These are phyloP conservation scores for Sporothrix mexicana DNA, from an alignment of 2,329 filamentous ascomycete genomes.

Conservation along the genomic window DNA sequence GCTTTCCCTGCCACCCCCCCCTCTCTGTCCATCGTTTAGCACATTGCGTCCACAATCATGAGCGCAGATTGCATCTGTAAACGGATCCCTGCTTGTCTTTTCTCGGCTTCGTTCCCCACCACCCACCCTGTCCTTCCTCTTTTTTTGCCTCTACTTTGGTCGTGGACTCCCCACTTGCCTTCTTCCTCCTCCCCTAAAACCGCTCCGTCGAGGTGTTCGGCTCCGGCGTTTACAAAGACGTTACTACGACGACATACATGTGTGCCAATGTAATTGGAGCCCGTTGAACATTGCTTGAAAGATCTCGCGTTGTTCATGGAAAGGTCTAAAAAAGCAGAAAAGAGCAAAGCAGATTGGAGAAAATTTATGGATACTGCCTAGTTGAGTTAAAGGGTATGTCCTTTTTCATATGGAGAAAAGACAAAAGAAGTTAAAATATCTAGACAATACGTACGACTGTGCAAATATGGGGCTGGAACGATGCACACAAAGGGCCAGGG, in stretches of 20 bases:
- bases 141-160: neutral
- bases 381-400: neutral
- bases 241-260: neutral
- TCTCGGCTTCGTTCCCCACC: slow-evolving; percentile 23
- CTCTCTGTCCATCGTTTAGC: slow-evolving; percentile 9
- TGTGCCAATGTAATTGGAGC: slow-evolving; percentile 22
- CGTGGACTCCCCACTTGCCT: neutral
- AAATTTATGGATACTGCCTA: neutral
- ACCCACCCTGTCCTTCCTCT: slow-evolving; percentile 1
- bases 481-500: neutral
- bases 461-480: neutral
- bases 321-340: neutral
- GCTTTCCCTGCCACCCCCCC: slow-evolving; percentile 9
- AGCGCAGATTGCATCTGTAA: slow-evolving; percentile 31
- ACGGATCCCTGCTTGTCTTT: slow-evolving; percentile 20
- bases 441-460: slow-evolving; percentile 3
- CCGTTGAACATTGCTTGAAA: neutral
- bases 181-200: neutral
- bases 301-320: neutral
- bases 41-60: slow-evolving; percentile 5
- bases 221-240: slow-evolving; percentile 28
- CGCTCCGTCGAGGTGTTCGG: slow-evolving; percentile 28
- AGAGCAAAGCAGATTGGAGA: neutral
- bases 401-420: neutral
- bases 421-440: neutral